These are phyloP conservation scores for Aotearoamyces nothofagi DNA, from an alignment of 2,329 filamentous ascomycete species.

Conservation along the genomic window DNA sequence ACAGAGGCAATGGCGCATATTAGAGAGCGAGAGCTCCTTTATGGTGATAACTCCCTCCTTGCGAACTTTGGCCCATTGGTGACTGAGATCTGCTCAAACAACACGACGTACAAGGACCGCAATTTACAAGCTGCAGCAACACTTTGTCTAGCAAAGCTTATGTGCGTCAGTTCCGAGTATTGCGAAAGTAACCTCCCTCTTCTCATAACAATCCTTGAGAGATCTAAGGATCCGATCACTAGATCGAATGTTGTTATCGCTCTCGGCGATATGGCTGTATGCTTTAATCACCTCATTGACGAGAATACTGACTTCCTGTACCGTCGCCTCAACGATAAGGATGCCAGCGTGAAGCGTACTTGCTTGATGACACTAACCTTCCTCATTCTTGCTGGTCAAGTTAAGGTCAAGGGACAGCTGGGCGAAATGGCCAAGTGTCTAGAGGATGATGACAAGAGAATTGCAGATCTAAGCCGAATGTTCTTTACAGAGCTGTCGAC, in stretches of 20 bases:
- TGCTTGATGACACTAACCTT: conserved; percentile 98
- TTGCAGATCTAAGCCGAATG: conserved; percentile 88
- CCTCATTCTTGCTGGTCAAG: conserved; percentile 88
- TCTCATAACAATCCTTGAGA: conserved; percentile 94
- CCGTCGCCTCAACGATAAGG: conserved; percentile 75
- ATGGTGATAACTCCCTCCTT: conserved; percentile 71
- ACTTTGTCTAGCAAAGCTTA: conserved; percentile 89
- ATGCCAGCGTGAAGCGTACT: conserved; percentile 85
- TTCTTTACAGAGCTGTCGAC: conserved; percentile 97
- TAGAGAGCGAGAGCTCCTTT: conserved; percentile 70
- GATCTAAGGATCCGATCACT: conserved; percentile 80
- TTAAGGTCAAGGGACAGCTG: conserved; percentile 97
- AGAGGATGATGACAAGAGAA: conserved; percentile 88
- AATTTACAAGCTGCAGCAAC: conserved; percentile 88
- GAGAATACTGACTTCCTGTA: conserved; percentile 99
- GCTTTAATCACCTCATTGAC: conserved; percentile 98
- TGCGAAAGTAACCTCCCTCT: conserved; percentile 86
- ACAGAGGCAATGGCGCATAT: conserved; percentile 77
- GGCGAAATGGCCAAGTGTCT: conserved; percentile 99
- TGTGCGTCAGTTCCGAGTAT: conserved; percentile 96
- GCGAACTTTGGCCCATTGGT: conserved; percentile 83
- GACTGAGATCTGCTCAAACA: conserved; percentile 86
- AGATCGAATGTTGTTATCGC: conserved; percentile 94
- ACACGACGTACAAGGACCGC: conserved; percentile 78
- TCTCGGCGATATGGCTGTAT: conserved; percentile 96